These are phyloP conservation scores for Aristolochia fimbriata DNA, from an alignment of 164 flowering plant species.

Conservation along the genomic window DNA sequence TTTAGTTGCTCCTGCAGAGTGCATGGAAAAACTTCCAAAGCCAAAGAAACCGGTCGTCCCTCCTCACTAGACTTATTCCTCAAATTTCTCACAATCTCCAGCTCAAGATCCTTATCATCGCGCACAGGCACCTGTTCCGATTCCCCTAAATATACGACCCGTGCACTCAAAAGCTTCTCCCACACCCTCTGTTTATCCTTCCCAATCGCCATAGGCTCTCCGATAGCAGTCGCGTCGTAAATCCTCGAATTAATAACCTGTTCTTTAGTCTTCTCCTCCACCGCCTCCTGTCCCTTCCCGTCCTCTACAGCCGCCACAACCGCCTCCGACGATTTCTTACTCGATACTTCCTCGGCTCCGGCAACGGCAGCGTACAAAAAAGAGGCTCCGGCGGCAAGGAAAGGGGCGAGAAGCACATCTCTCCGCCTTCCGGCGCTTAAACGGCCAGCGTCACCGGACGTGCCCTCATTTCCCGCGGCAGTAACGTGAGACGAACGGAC, in stretches of 20 bases:
- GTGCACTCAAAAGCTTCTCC: slow-evolving; percentile 87
- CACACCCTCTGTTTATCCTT: slow-evolving; percentile 79
- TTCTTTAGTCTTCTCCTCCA: slow-evolving; percentile 12
- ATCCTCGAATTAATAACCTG: slow-evolving; percentile 56
- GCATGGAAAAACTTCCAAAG: slow-evolving; percentile 79
- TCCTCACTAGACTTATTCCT: slow-evolving; percentile 51
- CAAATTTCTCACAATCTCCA: slow-evolving; percentile 68
- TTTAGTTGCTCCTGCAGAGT: slow-evolving; percentile 66
- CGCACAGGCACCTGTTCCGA: slow-evolving; percentile 86
- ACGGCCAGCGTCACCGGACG: no score
- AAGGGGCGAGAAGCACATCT: slow-evolving; percentile 42
- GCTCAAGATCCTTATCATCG: slow-evolving; percentile 83
- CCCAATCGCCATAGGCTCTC: slow-evolving; percentile 88
- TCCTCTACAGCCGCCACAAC: slow-evolving; percentile 6
- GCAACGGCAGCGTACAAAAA: slow-evolving; percentile 41
- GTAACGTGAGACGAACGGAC: not conserved
- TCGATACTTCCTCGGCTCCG: slow-evolving; percentile 39
- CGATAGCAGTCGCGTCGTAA: slow-evolving; percentile 85
- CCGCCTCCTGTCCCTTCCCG: slow-evolving; percentile 15
- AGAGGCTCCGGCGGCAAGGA: slow-evolving; percentile 42
- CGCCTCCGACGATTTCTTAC: slow-evolving; percentile 10
- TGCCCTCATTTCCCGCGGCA: not conserved
- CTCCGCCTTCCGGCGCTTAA: slow-evolving; percentile 19
- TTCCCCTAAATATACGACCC: slow-evolving; percentile 86
- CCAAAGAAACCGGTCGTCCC: slow-evolving; percentile 51